phyloP scores from a whole-genome alignment of 345 rosid genomes.

The Brassica incana region DNA sequence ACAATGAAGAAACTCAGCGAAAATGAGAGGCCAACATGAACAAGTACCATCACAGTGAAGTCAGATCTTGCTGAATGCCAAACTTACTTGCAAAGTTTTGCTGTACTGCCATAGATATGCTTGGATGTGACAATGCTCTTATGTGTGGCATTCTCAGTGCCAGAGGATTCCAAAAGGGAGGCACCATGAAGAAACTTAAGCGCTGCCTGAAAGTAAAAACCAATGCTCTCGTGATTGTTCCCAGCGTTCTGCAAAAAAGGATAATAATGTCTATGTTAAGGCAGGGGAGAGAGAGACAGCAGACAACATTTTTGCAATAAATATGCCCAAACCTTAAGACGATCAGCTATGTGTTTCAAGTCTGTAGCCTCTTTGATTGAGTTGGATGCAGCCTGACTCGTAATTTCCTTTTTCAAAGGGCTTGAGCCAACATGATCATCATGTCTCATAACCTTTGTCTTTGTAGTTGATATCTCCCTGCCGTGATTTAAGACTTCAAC shows the following conservation, averaged over 20 bases:
- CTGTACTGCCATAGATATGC: conserved; percentile 54
- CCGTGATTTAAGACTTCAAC: conserved; percentile 44
- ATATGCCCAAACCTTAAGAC: conserved; percentile 59
- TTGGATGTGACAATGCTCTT: conserved; percentile 49
- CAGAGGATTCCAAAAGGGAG: conserved; percentile 58
- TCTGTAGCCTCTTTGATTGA: conserved; percentile 90
- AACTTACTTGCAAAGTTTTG: conserved; percentile 75
- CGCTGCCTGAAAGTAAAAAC: conserved; percentile 68
- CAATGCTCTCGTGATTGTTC: conserved; percentile 60
- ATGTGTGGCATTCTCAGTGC: conserved; percentile 44
- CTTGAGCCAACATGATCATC: conserved; percentile 62
- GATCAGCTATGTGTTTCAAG: conserved; percentile 96
- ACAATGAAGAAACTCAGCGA: conserved; percentile 15
- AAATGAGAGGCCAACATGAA: conserved; percentile 23
- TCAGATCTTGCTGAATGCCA: conserved; percentile 24
- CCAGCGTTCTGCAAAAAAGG: conserved; percentile 50
- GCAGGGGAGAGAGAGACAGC: background rate
- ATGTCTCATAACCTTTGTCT: conserved; percentile 44
- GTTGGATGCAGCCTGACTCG: conserved; percentile 60
- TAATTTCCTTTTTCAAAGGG: conserved; percentile 70
- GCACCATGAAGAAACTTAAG: conserved; percentile 75
- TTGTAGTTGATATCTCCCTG: conserved; percentile 44
- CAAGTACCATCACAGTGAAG: conserved; percentile 28
- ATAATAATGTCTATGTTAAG: conserved; percentile 19
- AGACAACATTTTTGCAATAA: conserved; percentile 18